phyloP scores from a whole-genome alignment of 2,329 filamentous ascomycete species.

The Botrytis aclada region DNA sequence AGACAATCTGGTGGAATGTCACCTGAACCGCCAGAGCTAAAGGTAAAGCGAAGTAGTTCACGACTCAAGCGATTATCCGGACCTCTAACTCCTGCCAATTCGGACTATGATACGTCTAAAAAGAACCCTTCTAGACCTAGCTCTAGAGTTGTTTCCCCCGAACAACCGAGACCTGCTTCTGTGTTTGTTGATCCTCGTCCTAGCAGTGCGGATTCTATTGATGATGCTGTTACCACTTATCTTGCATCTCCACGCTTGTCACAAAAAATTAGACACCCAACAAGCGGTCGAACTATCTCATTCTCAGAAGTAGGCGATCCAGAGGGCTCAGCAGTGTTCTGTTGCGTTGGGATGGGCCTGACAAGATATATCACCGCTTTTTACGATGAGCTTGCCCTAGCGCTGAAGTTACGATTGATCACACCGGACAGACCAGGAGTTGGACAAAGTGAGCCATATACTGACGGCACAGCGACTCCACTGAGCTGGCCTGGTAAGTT shows the following conservation, averaged over 20 bases:
- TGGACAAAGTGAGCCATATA: slow-evolving; percentile 83
- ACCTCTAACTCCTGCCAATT: slow-evolving; percentile 40
- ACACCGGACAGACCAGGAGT: slow-evolving; percentile 93
- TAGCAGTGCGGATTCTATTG: slow-evolving; percentile 78
- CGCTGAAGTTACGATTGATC: slow-evolving; percentile 83
- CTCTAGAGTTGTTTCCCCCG: slow-evolving; percentile 31
- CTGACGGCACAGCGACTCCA: slow-evolving; percentile 78
- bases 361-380: slow-evolving; percentile 96
- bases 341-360: slow-evolving; percentile 96
- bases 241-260: slow-evolving; percentile 79
- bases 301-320: slow-evolving; percentile 97
- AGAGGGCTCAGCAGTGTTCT: slow-evolving; percentile 87
- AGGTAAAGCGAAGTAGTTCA: slow-evolving; percentile 55
- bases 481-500: slow-evolving; percentile 86
- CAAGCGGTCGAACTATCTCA: slow-evolving; percentile 82
- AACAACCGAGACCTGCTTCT: slow-evolving; percentile 29
- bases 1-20: slow-evolving; percentile 49
- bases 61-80: slow-evolving; percentile 57
- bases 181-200: slow-evolving; percentile 64
- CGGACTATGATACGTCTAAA: slow-evolving; percentile 37
- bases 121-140: slow-evolving; percentile 41
- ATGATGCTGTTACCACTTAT: slow-evolving; percentile 83
- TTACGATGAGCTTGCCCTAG: slow-evolving; percentile 90
- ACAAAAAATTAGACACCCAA: slow-evolving; percentile 82
- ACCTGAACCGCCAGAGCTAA: slow-evolving; percentile 47